These are phyloP conservation scores for Leccinum proliferum DNA, from an alignment of 1,284 basidiomycete genomes.

Conservation along the genomic window DNA sequence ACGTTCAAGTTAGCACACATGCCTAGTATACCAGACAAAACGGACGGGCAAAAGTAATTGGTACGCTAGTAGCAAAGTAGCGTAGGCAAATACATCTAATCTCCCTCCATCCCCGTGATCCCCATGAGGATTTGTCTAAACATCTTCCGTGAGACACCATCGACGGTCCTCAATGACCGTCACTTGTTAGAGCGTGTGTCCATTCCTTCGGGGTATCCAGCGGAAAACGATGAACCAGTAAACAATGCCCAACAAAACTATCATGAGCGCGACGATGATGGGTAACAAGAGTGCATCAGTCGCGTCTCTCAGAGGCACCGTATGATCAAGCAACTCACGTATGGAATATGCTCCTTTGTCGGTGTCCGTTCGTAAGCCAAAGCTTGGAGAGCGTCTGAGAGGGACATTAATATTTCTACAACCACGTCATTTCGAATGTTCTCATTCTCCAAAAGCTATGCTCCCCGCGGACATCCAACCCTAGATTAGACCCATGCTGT, in stretches of 20 bases:
- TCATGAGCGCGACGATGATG: slow-evolving; percentile 41
- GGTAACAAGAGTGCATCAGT: slow-evolving; percentile 39
- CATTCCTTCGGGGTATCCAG: slow-evolving; percentile 47
- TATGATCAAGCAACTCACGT: slow-evolving; percentile 37
- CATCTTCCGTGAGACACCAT: slow-evolving; percentile 43
- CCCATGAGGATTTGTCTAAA: slow-evolving; percentile 26
- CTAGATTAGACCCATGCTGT: slow-evolving; percentile 16
- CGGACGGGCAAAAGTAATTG: too few relatives aligned
- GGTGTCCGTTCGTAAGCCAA: slow-evolving; percentile 38
- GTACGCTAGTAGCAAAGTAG: neutral
- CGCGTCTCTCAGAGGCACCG: neutral
- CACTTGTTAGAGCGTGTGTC: slow-evolving; percentile 46
- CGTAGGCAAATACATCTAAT: neutral
- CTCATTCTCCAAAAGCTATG: slow-evolving; percentile 67
- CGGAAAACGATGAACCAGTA: slow-evolving; percentile 58
- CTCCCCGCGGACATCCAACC: slow-evolving; percentile 52
- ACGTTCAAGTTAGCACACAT: neutral
- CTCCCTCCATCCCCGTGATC: neutral
- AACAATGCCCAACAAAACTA: slow-evolving; percentile 45
- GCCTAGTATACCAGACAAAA: neutral
- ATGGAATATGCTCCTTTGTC: slow-evolving; percentile 47
- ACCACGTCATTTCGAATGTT: neutral
- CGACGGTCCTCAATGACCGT: slow-evolving; percentile 42
- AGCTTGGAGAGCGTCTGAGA: slow-evolving; percentile 50
- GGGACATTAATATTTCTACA: neutral